Percentiles rank a stretch among this genome's conserved stretches.
Conservation (phyloP, 1,284 basidiomycete species). For the Apiotrichum veenhuisii region DNA sequence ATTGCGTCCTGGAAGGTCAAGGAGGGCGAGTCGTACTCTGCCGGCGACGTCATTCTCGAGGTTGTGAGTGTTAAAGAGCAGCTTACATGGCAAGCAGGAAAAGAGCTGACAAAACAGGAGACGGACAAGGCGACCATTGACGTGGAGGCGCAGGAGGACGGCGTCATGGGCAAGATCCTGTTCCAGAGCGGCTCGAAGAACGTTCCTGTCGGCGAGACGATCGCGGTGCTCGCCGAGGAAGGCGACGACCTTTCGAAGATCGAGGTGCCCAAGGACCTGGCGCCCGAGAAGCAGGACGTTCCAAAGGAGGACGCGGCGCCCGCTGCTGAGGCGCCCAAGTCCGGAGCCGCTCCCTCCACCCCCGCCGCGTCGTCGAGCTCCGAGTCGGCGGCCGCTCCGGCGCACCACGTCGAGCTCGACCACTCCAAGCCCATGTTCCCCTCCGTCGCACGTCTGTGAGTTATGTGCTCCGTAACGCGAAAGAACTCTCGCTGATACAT, state of each 20-base stretch:
- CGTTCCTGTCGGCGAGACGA: conserved; percentile 79
- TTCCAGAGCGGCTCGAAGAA: conserved; percentile 78
- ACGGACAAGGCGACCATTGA: conserved; percentile 99
- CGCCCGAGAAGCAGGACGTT: conserved; percentile 47
- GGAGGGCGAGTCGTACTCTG: conserved; percentile 76
- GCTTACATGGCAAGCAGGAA: too few relatives aligned
- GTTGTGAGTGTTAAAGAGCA: too few relatives aligned
- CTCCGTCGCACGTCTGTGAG: conserved; percentile 44
- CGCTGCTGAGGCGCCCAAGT: conserved; percentile 3
- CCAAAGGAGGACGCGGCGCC: conserved; percentile 7
- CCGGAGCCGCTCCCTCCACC: conserved; percentile 2
- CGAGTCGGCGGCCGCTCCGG: neutral
- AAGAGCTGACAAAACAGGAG: conserved; percentile 59
- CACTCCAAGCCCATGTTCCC: conserved; percentile 44
- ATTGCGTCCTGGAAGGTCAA: conserved; percentile 89
- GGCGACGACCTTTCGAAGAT: conserved; percentile 89
- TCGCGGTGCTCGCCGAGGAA: conserved; percentile 92
- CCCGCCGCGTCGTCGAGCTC: neutral
- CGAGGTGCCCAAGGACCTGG: conserved; percentile 58
- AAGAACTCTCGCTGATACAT: neutral
- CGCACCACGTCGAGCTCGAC: conserved; percentile 38
- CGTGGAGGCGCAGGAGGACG: conserved; percentile 97
- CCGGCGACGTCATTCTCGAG: conserved; percentile 89
- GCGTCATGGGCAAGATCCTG: conserved; percentile 86
- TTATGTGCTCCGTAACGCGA: conserved; percentile 2